These are phyloP conservation scores for Toxoplasma gondii DNA, from an alignment of 169 alveolate genomes.

Conservation along the genomic window DNA sequence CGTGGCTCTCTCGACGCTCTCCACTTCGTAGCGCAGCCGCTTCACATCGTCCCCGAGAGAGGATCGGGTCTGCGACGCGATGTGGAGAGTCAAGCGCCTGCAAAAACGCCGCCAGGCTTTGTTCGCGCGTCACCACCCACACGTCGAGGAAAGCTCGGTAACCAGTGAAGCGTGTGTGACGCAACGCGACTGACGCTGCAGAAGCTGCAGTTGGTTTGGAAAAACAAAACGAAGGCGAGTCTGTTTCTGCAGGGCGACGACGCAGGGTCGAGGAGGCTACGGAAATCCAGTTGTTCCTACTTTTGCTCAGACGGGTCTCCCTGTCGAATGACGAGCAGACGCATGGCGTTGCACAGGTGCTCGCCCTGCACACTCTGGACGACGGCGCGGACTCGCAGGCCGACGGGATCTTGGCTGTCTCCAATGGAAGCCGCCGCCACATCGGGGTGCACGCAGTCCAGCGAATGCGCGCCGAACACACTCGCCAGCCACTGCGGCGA, in stretches of 20 bases:
- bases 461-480: slow-evolving; percentile 81
- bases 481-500: slow-evolving; percentile 82
- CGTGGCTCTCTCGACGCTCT: not conserved
- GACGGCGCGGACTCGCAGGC: slow-evolving; percentile 76
- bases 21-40: not conserved
- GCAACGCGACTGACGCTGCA: too few species aligned
- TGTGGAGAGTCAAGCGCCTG: too few species aligned
- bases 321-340: slow-evolving; percentile 78
- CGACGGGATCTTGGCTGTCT: slow-evolving; percentile 72
- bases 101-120: too few species aligned
- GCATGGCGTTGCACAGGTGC: slow-evolving; percentile 78
- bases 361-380: slow-evolving; percentile 76
- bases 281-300: slow-evolving; percentile 24
- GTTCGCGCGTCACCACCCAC: too few species aligned
- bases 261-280: too few species aligned
- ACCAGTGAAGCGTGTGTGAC: too few species aligned
- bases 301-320: slow-evolving; percentile 82
- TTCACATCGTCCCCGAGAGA: too few species aligned
- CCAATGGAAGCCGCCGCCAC: slow-evolving; percentile 82
- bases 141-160: too few species aligned
- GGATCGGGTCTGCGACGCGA: too few species aligned
- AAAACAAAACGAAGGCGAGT: too few species aligned
- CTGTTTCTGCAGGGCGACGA: too few species aligned
- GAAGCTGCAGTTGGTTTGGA: too few species aligned
- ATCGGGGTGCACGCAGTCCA: slow-evolving; percentile 83